Percentiles rank a stretch among this genome's conserved stretches.
phyloP scores from a whole-genome alignment of 345 rosid genomes.

The Gossypium rotundifolium region DNA sequence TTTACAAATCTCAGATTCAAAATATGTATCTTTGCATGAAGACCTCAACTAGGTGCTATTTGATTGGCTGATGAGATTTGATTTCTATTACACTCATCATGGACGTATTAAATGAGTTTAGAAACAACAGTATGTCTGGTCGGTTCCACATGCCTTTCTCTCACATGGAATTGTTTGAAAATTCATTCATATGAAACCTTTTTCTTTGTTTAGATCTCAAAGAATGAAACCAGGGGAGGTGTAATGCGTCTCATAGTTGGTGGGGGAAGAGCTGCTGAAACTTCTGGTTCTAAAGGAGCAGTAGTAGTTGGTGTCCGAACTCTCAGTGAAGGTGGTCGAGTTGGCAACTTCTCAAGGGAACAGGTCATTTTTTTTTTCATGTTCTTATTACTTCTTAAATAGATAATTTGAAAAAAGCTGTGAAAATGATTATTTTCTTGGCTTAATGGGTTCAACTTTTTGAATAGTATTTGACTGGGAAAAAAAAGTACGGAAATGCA shows the following conservation, averaged over 20 bases:
- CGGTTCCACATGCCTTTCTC: neutral
- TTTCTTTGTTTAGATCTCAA: conserved; percentile 47
- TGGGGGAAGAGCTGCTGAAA: conserved; percentile 95
- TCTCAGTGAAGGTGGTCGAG: conserved; percentile 98
- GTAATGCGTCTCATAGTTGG: conserved; percentile 99
- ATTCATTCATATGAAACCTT: conserved; percentile 2
- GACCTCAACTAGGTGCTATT: neutral
- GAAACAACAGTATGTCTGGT: neutral
- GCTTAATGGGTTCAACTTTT: neutral
- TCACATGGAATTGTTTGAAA: neutral
- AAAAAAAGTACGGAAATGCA: neutral
- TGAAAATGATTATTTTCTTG: neutral
- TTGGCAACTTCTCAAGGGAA: conserved; percentile 96
- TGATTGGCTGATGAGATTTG: neutral
- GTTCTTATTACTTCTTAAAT: conserved; percentile 2
- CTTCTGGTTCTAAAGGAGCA: conserved; percentile 80
- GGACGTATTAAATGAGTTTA: neutral
- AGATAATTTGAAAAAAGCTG: neutral
- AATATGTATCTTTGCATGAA: neutral
- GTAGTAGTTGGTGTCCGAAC: conserved; percentile 97
- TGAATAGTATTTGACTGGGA: neutral
- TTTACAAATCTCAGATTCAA: neutral
- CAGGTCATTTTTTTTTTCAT: conserved; percentile 41
- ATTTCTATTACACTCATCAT: neutral
- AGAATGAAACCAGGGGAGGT: conserved; percentile 80